These are phyloP conservation scores for Amoeboradix gromovi DNA, from an alignment of 371 early-diverging fungal species.

Conservation along the genomic window DNA sequence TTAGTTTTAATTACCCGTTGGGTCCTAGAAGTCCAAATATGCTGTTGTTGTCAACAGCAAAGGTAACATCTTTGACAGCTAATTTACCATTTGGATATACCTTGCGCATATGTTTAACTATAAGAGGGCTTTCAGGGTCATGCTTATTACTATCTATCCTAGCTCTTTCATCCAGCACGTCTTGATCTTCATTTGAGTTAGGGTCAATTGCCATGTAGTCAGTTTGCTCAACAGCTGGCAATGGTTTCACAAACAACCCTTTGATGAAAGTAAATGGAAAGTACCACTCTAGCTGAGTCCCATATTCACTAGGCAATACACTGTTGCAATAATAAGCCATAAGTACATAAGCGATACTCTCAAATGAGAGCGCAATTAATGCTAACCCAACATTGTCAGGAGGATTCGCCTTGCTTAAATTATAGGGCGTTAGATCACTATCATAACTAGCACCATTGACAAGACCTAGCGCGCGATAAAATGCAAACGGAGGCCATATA, in stretches of 20 bases:
- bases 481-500: conserved; percentile 39
- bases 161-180: conserved; percentile 23
- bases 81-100: conserved; percentile 21
- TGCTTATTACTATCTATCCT: conserved; percentile 13
- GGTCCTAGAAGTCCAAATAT: conserved; percentile 31
- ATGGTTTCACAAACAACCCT: conserved; percentile 5
- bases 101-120: conserved; percentile 27
- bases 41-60: conserved; percentile 23
- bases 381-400: conserved; percentile 19
- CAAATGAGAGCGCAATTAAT: conserved; percentile 18
- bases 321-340: conserved; percentile 20
- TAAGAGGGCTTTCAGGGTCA: conserved; percentile 14
- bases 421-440: conserved; percentile 2
- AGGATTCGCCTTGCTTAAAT: conserved; percentile 6
- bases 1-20: conserved; percentile 6
- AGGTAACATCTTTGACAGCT: conserved; percentile 31
- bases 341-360: conserved; percentile 16
- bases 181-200: conserved; percentile 16
- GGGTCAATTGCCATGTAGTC: background rate
- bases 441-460: conserved; percentile 15
- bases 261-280: conserved; percentile 13
- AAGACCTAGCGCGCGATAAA: conserved; percentile 12
- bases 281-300: conserved; percentile 29
- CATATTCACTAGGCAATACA: conserved; percentile 30
- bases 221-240: background rate